These are phyloP conservation scores for Aspergillus olivimuriae DNA, from an alignment of 495 filamentous ascomycete genomes.

Conservation along the genomic window DNA sequence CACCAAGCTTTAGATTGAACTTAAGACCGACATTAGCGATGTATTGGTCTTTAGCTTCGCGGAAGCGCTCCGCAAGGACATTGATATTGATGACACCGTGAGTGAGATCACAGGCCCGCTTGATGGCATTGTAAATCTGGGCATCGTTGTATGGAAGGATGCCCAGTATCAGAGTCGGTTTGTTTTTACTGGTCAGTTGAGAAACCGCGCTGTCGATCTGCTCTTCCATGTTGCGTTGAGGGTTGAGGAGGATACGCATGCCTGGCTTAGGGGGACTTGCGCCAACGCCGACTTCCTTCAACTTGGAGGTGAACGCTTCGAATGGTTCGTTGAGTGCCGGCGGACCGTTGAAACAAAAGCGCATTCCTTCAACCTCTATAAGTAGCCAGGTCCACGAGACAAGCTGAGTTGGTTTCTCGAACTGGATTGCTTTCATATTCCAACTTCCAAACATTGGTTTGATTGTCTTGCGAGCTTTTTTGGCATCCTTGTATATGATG, in stretches of 20 bases:
- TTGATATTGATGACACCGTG: slow-evolving; percentile 62
- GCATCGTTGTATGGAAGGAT: slow-evolving; percentile 49
- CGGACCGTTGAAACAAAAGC: slow-evolving; percentile 3
- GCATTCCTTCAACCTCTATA: slow-evolving; percentile 4
- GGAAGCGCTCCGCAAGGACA: slow-evolving; percentile 47
- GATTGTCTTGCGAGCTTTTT: slow-evolving; percentile 18
- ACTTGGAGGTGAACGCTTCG: slow-evolving; percentile 12
- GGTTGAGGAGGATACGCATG: slow-evolving; percentile 9
- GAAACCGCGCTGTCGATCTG: slow-evolving; percentile 23
- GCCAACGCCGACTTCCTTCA: slow-evolving; percentile 26
- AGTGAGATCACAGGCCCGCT: slow-evolving; percentile 57
- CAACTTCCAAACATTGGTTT: slow-evolving; percentile 36
- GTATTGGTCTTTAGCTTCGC: slow-evolving; percentile 42
- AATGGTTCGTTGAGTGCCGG: slow-evolving; percentile 10
- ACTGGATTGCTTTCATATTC: slow-evolving; percentile 48
- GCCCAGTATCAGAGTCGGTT: slow-evolving; percentile 53
- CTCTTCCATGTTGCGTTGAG: not conserved
- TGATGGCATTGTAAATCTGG: slow-evolving; percentile 59
- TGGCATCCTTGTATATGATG: slow-evolving; percentile 43
- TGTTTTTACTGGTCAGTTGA: slow-evolving; percentile 23
- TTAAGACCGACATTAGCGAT: slow-evolving; percentile 73
- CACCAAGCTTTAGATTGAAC: slow-evolving; percentile 81
- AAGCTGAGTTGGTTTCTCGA: slow-evolving; percentile 29
- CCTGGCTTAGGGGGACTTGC: slow-evolving; percentile 12
- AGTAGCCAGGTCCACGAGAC: slow-evolving; percentile 34